These are phyloP conservation scores for Chaetomium strumarium DNA, from an alignment of 2,329 filamentous ascomycete genomes.

Conservation along the genomic window DNA sequence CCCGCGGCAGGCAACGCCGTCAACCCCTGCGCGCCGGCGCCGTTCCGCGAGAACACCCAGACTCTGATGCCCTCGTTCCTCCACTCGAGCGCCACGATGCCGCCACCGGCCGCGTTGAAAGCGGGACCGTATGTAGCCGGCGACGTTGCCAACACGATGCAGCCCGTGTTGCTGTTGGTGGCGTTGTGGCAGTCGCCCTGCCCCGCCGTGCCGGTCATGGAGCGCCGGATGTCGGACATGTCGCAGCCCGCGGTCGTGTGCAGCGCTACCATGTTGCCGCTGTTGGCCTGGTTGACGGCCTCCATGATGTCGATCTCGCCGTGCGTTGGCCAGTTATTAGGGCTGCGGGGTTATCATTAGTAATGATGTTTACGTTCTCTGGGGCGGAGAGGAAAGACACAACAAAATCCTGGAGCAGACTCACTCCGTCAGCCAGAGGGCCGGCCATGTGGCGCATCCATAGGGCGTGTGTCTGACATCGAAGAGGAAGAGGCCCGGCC, in stretches of 20 bases:
- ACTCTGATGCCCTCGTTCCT: slow-evolving; percentile 54
- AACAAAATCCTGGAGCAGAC: background rate
- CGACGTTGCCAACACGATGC: slow-evolving; percentile 42
- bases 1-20: slow-evolving; percentile 32
- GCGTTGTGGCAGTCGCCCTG: slow-evolving; percentile 45
- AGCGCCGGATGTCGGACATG: slow-evolving; percentile 47
- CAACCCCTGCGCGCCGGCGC: slow-evolving; percentile 41
- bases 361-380: background rate
- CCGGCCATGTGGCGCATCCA: slow-evolving; percentile 60
- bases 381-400: background rate
- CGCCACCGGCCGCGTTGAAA: slow-evolving; percentile 51
- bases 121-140: slow-evolving; percentile 42
- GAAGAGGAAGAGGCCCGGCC: slow-evolving; percentile 61
- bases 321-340: slow-evolving; percentile 54
- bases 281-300: slow-evolving; percentile 46
- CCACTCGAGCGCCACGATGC: slow-evolving; percentile 57
- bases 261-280: slow-evolving; percentile 55
- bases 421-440: slow-evolving; percentile 58
- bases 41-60: slow-evolving; percentile 52
- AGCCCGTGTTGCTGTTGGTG: slow-evolving; percentile 51
- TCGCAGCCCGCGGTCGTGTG: slow-evolving; percentile 50
- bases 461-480: slow-evolving; percentile 58
- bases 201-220: slow-evolving; percentile 42
- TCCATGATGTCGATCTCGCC: slow-evolving; percentile 63
- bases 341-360: slow-evolving; percentile 17